Percentiles rank a stretch among this genome's conserved stretches.
Evolutionary conservation across 169 alveolate species (phyloP).

Genomic region (Plasmodium knowlesi): DNA sequence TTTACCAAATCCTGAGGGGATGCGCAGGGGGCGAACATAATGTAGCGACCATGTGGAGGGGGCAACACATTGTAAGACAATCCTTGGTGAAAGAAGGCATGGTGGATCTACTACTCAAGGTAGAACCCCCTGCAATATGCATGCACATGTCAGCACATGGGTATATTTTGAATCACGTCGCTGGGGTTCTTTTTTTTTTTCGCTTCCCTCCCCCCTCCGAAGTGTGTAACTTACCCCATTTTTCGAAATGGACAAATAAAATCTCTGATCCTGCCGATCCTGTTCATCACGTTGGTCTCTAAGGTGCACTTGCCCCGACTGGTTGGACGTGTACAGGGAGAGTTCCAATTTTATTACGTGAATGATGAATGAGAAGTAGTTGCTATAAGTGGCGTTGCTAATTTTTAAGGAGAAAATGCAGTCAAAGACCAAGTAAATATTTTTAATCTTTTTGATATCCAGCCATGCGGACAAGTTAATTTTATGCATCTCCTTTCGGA

Average conservation of each 20-base stretch:
- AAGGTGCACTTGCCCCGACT: not conserved
- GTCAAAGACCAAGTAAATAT: constrained; percentile 56
- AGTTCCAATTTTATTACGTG: constrained; percentile 50
- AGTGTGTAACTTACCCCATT: constrained; percentile 15
- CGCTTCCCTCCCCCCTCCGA: not conserved
- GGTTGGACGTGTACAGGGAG: constrained; percentile 44
- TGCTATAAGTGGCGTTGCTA: not conserved
- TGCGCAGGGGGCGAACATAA: not conserved
- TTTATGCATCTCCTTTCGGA: constrained; percentile 57
- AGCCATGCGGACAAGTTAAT: constrained; percentile 32
- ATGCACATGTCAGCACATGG: not conserved
- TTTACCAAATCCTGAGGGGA: constrained; percentile 45
- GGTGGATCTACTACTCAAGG: not conserved
- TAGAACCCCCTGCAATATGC: not conserved
- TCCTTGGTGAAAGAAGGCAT: not conserved
- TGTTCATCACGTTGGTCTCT: not conserved
- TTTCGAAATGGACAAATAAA: constrained; percentile 54
- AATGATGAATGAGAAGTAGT: constrained; percentile 32
- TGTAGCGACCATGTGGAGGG: not conserved
- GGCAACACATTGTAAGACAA: not conserved
- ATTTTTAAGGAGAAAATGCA: constrained; percentile 55
- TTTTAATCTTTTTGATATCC: constrained; percentile 60
- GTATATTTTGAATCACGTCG: not conserved
- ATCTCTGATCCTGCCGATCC: not conserved
- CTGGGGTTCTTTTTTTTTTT: not conserved